These are phyloP conservation scores for Gnomoniopsis sp. DNA, from an alignment of 2,329 filamentous ascomycete species.

Conservation along the genomic window DNA sequence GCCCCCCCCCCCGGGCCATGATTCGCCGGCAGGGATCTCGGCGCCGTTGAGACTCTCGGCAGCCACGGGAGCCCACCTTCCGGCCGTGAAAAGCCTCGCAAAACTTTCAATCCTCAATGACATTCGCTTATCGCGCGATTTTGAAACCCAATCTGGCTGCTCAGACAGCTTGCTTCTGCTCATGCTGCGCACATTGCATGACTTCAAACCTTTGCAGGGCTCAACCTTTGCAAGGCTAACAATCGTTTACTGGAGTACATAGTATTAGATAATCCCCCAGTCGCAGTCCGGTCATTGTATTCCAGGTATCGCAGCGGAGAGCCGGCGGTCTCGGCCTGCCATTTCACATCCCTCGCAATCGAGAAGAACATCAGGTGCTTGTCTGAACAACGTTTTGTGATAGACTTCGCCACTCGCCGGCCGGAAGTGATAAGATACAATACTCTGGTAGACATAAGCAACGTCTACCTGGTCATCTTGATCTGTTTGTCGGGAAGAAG, in stretches of 20 bases:
- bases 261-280: too few species aligned
- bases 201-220: not conserved
- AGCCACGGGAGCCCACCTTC: not conserved
- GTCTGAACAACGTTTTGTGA: too few species aligned
- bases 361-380: too few species aligned
- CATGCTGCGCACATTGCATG: not conserved
- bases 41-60: not conserved
- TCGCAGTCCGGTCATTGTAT: too few species aligned
- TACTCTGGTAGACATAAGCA: too few species aligned
- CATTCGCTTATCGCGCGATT: not conserved
- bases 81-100: not conserved
- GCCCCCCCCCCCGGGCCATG: not conserved
- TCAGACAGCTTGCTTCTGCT: not conserved
- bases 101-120: not conserved
- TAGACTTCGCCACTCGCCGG: too few species aligned
- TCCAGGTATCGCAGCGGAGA: too few species aligned
- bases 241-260: too few species aligned
- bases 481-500: not conserved
- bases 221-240: too few species aligned
- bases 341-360: too few species aligned
- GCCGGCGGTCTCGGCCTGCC: too few species aligned
- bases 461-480: not conserved
- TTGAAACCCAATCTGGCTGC: not conserved
- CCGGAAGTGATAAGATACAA: too few species aligned
- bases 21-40: not conserved